phyloP scores from a whole-genome alignment of 306 rosid genomes.

The Casuarina cunninghamiana region DNA sequence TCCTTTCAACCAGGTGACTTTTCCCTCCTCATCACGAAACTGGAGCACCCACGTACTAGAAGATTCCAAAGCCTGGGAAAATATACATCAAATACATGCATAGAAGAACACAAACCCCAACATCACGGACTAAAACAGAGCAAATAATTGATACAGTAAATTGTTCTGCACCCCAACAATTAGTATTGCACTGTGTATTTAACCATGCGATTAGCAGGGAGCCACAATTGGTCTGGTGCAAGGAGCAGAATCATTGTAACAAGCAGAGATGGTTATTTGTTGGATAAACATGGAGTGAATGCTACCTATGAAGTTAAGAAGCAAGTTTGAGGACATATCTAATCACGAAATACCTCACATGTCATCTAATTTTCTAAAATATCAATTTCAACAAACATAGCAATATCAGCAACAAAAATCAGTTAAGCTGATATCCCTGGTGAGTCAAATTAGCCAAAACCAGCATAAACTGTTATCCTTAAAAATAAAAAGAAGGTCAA shows the following conservation, averaged over 20 bases:
- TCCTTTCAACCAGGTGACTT: constrained; percentile 70
- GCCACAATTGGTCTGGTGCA: too few relatives aligned
- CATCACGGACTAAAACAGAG: constrained; percentile 17
- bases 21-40: constrained; percentile 71
- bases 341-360: not conserved
- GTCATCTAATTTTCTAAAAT: not conserved
- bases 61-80: constrained; percentile 77
- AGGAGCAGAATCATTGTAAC: too few relatives aligned
- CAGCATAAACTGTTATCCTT: not conserved
- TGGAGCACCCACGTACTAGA: constrained; percentile 88
- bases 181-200: not conserved
- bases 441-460: not conserved
- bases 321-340: not conserved
- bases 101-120: constrained; percentile 1
- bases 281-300: too few relatives aligned
- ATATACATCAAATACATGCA: not conserved
- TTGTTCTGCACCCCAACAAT: not conserved
- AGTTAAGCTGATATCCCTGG: not conserved
- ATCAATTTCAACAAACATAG: not conserved
- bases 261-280: too few relatives aligned
- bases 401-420: not conserved
- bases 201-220: not conserved
- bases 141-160: not conserved
- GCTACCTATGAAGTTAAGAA: too few relatives aligned
- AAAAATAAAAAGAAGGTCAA: not conserved